Percentiles rank a stretch among this genome's conserved stretches.
Conservation (phyloP, 768 basidiomycete species). For the Phaeotremella fagi region DNA sequence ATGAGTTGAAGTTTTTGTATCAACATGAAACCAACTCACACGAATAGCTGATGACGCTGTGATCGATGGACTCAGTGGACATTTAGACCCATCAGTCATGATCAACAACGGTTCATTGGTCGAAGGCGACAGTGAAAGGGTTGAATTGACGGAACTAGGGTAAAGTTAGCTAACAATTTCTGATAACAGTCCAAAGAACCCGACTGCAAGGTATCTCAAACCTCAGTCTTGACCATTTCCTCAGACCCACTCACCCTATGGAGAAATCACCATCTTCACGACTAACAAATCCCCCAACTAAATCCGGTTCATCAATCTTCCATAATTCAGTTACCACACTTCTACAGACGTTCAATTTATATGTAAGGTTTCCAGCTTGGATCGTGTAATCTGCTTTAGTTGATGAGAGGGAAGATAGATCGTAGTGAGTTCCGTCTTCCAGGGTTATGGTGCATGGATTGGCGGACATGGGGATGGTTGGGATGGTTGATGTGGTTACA, state of each 20-base stretch:
- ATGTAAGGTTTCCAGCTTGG: slow-evolving; percentile 28
- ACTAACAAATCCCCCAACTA: slow-evolving; percentile 38
- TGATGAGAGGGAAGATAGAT: slow-evolving; percentile 40
- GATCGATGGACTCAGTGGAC: slow-evolving; percentile 53
- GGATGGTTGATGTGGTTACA: too few species aligned
- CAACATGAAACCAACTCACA: slow-evolving; percentile 18
- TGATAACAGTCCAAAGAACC: background rate
- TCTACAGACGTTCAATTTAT: slow-evolving; percentile 45
- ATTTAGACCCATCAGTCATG: slow-evolving; percentile 62
- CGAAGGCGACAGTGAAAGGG: slow-evolving; percentile 55
- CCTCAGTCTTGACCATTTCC: too few species aligned
- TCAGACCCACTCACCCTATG: slow-evolving; percentile 29
- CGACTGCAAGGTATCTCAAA: too few species aligned
- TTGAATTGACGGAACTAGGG: slow-evolving; percentile 60
- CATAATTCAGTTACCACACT: slow-evolving; percentile 42
- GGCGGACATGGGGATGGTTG: background rate
- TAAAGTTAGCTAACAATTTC: background rate
- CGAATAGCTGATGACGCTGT: slow-evolving; percentile 62
- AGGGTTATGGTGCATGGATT: slow-evolving; percentile 41
- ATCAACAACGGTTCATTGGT: slow-evolving; percentile 56
- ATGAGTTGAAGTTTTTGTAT: too few species aligned
- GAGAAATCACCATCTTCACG: slow-evolving; percentile 40
- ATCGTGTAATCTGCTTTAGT: slow-evolving; percentile 33
- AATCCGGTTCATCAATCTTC: slow-evolving; percentile 37
- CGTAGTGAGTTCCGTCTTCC: slow-evolving; percentile 44